Evolutionary conservation across 768 basidiomycete genomes (phyloP), one percentile per base, ranked within the genome.

Genomic region (Epithele typhae): DNA sequence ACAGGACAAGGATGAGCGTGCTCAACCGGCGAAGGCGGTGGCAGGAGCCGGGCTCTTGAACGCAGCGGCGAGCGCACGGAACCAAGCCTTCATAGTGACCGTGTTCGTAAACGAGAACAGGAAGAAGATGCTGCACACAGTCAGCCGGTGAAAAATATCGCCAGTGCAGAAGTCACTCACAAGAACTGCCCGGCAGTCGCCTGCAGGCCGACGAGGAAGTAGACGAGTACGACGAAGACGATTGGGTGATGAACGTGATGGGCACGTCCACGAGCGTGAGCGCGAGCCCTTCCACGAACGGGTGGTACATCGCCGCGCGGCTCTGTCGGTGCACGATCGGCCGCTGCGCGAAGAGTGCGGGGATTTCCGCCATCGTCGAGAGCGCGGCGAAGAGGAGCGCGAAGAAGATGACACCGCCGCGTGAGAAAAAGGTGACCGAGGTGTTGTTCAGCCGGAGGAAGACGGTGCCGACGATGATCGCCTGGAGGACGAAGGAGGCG

Each of bases 361-460:
- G 77, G 34, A 84, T 81, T 59, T 84, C 82, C 8, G 84, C 70
- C 78, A 84, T 77, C 12, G 76, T 68, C 3, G 74, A 70, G 19
- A 87, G 60, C 0, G 78, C 80, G 3, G 76, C 66, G 51, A 84
- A 79, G 12, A 86, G 70, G 4, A 84, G 61, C 1, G 82, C 83
- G 76, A 89, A 87, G 75, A 86, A 90, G 17, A 92, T 68, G 19
- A 84, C 72, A 65, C 87, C 82, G 33, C 86, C 87, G 17, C 88
- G 77, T n/a, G 83, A 81, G 70, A 86, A 89, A 59, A 77, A 83
- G 10, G 77, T 79, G 12, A 69, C 62, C 0, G 87, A 86, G 8
- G 68, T 66, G 14, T 77, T 67, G 0, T 76, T 69, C 25, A 81
- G 64, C 8, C 73, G 68, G 47, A 79, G 69, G 70, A 86, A 91